Evolutionary conservation across 2,329 filamentous ascomycete species (phyloP).

Genomic region (Pseudopyrenochaeta lycopersici): DNA sequence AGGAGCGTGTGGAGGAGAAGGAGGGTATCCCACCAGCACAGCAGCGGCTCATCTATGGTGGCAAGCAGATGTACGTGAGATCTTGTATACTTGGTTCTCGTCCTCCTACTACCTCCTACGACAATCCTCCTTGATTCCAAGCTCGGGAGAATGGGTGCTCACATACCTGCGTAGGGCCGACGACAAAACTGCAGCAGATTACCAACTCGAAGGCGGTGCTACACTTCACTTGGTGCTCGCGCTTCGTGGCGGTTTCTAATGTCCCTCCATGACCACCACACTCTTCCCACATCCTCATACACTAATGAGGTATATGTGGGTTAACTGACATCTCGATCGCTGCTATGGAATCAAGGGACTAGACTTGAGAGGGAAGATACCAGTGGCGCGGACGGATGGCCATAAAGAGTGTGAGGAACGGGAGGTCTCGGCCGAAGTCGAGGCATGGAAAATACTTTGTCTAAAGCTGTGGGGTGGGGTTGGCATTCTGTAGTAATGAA

Average conservation of each 20-base stretch:
- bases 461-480: background rate
- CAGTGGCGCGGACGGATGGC: background rate
- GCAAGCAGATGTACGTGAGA: slow-evolving; percentile 86
- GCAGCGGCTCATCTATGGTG: slow-evolving; percentile 93
- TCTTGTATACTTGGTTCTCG: no score
- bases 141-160: slow-evolving; percentile 4
- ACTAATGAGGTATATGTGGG: background rate
- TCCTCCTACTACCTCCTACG: slow-evolving; percentile 12
- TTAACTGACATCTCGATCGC: background rate
- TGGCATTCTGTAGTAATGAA: background rate
- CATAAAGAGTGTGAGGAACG: background rate
- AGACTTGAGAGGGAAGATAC: background rate
- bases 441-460: background rate
- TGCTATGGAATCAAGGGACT: background rate
- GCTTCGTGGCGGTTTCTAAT: slow-evolving; percentile 75
- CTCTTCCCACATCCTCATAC: background rate
- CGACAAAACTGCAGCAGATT: slow-evolving; percentile 91
- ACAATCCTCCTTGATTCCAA: background rate
- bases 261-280: background rate
- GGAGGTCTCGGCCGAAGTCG: background rate
- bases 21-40: slow-evolving; percentile 97
- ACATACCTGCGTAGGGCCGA: slow-evolving; percentile 73
- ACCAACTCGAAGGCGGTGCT: slow-evolving; percentile 88
- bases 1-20: slow-evolving; percentile 99
- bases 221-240: slow-evolving; percentile 96